phyloP scores from a whole-genome alignment of 768 basidiomycete species.

The Stropharia rugosoannulata region DNA sequence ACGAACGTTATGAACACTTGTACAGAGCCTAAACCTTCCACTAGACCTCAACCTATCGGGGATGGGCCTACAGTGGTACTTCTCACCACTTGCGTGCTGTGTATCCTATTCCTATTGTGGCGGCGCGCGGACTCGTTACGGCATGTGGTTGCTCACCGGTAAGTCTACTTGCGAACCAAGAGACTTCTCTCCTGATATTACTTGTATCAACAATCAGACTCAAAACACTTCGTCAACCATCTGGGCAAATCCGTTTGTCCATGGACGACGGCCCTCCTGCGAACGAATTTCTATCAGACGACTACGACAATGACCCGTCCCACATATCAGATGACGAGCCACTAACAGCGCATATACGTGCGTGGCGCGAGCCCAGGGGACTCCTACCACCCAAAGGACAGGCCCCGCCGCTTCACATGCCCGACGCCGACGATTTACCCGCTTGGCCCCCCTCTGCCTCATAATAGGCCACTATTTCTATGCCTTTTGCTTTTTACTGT shows the following conservation, averaged over 20 bases:
- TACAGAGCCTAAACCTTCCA: conserved; percentile 56
- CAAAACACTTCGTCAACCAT: conserved; percentile 49
- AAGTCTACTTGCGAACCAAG: conserved; percentile 18
- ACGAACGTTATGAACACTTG: not conserved
- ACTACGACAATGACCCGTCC: conserved; percentile 39
- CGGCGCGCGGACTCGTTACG: conserved; percentile 54
- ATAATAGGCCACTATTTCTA: too few relatives aligned
- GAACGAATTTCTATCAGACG: conserved; percentile 61
- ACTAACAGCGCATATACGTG: conserved; percentile 27
- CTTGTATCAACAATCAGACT: conserved; percentile 36
- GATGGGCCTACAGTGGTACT: conserved; percentile 53
- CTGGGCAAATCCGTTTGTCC: conserved; percentile 66
- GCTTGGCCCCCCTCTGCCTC: too few relatives aligned
- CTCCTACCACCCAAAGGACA: too few relatives aligned
- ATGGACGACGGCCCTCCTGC: conserved; percentile 73
- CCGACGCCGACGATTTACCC: too few relatives aligned
- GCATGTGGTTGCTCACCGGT: conserved; percentile 64
- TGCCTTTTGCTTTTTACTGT: too few relatives aligned
- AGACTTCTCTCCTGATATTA: not conserved
- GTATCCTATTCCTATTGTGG: conserved; percentile 62
- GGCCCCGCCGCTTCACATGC: too few relatives aligned
- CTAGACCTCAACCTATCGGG: conserved; percentile 66
- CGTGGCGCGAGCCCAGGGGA: conserved; percentile 23
- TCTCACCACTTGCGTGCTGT: conserved; percentile 56
- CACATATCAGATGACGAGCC: conserved; percentile 25